phyloP scores from a whole-genome alignment of 768 basidiomycete species.

The Suillus subaureus region DNA sequence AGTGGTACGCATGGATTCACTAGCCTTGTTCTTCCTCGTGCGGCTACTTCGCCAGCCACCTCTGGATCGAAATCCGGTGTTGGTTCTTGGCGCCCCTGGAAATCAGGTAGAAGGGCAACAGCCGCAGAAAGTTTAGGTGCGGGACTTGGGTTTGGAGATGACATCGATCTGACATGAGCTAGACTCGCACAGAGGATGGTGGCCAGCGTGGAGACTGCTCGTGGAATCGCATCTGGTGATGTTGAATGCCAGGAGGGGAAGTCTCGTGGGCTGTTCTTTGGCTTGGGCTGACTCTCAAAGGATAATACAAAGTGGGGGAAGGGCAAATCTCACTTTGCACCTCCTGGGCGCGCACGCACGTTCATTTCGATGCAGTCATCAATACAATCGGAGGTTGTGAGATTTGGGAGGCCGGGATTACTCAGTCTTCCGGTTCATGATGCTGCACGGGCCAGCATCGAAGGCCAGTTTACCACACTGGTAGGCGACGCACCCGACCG shows the following conservation, averaged over 20 bases:
- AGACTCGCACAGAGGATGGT: constrained; percentile 87
- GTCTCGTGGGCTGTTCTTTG: constrained; percentile 27
- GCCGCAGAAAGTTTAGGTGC: constrained; percentile 27
- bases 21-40: constrained; percentile 53
- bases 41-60: constrained; percentile 25
- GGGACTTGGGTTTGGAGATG: constrained; percentile 42
- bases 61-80: constrained; percentile 12
- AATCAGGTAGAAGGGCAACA: constrained; percentile 18
- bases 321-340: constrained; percentile 31
- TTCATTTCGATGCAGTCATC: constrained; percentile 73
- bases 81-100: constrained; percentile 27
- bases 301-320: constrained; percentile 16
- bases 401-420: constrained; percentile 75
- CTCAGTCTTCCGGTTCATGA: constrained; percentile 41
- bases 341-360: constrained; percentile 29
- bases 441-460: constrained; percentile 30
- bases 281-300: constrained; percentile 33
- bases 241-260: constrained; percentile 19
- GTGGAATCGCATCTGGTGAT: constrained; percentile 45
- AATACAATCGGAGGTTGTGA: constrained; percentile 83
- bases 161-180: constrained; percentile 71
- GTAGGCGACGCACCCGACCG: constrained; percentile 71
- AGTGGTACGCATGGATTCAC: constrained; percentile 63
- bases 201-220: constrained; percentile 81
- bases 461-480: constrained; percentile 74